Percentiles rank a stretch among this genome's conserved stretches.
Conservation (phyloP, 805 yeast species). For the Teunomyces lycoperdinae region DNA sequence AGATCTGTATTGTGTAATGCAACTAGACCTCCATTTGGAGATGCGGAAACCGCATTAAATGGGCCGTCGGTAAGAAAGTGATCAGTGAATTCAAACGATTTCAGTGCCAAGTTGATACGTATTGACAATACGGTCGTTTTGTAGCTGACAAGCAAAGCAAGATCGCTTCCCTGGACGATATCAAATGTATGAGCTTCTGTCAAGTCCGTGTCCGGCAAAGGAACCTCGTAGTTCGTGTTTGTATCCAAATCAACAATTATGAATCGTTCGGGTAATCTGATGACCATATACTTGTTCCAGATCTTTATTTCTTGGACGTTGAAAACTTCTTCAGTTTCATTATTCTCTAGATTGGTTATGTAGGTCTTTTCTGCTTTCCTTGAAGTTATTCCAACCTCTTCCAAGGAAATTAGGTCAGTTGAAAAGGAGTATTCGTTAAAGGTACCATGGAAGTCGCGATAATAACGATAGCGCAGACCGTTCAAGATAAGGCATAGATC, state of each 20-base stretch:
- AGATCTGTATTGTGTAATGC: constrained; percentile 40
- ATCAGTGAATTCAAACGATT: constrained; percentile 30
- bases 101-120: constrained; percentile 19
- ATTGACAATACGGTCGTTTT: constrained; percentile 26
- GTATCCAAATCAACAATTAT: constrained; percentile 36
- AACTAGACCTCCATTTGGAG: constrained; percentile 58
- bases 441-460: constrained; percentile 64
- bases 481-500: constrained; percentile 54
- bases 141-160: constrained; percentile 22
- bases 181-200: neutral
- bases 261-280: constrained; percentile 34
- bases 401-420: constrained; percentile 18
- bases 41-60: constrained; percentile 37
- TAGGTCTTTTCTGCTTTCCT: constrained; percentile 7
- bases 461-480: constrained; percentile 53
- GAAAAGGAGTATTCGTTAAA: constrained; percentile 50
- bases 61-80: constrained; percentile 49
- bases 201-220: constrained; percentile 13
- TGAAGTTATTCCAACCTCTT: neutral
- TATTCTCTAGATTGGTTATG: constrained; percentile 34
- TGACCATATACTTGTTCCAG: constrained; percentile 44
- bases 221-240: constrained; percentile 39
- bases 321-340: constrained; percentile 27
- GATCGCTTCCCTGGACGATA: constrained; percentile 7
- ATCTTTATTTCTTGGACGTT: constrained; percentile 27